Conservation (phyloP, 2,329 filamentous ascomycete genomes). For the Nothomitra cinnamomea region DNA sequence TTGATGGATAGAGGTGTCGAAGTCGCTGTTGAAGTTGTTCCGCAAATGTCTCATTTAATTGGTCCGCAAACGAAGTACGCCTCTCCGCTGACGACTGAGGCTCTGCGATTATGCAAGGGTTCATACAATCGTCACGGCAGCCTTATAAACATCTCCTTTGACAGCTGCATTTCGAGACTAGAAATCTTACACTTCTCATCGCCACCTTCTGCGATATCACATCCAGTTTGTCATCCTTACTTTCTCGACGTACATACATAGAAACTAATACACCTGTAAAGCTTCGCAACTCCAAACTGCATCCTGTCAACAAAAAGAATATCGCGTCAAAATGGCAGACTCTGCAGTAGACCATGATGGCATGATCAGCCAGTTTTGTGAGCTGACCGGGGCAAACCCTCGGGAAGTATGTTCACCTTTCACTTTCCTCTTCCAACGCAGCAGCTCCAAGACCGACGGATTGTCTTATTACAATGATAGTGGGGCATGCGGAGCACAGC, state of each 20-base stretch:
- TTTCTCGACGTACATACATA: neutral
- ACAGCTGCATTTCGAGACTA: neutral
- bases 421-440: neutral
- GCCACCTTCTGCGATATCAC: neutral
- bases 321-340: conserved; percentile 6
- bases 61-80: neutral
- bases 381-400: conserved; percentile 20
- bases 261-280: too few relatives aligned
- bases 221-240: neutral
- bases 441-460: neutral
- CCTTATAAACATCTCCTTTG: neutral
- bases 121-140: neutral
- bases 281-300: too few relatives aligned
- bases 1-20: neutral
- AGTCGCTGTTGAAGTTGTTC: neutral
- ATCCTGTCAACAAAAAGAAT: too few relatives aligned
- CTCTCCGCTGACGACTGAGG: neutral
- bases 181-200: neutral
- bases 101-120: neutral
- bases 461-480: too few relatives aligned
- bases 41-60: too few relatives aligned
- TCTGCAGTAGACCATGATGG: conserved; percentile 18
- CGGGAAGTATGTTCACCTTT: conserved; percentile 15
- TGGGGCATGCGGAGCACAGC: conserved; percentile 11
- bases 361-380: conserved; percentile 20